phyloP scores from a whole-genome alignment of 345 rosid species.

The Pseudoturritis turrita region DNA sequence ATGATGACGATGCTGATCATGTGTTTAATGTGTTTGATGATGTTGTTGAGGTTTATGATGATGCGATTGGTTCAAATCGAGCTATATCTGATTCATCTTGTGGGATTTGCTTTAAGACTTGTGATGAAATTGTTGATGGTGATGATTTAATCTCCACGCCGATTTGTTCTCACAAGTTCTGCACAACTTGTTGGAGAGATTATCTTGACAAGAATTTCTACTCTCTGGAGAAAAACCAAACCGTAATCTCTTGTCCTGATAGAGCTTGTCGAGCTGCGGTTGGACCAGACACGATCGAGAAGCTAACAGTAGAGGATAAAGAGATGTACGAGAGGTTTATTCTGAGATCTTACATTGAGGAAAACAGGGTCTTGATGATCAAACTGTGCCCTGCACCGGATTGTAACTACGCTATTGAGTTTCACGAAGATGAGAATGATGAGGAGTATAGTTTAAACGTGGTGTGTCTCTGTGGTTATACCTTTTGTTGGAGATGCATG shows the following conservation, averaged over 20 bases:
- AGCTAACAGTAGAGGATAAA: neutral
- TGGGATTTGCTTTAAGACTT: neutral
- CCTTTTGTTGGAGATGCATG: conserved; percentile 23
- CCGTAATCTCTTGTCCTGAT: conserved; percentile 15
- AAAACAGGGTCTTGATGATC: neutral
- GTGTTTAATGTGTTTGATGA: too few relatives aligned
- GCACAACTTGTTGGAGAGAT: conserved; percentile 6
- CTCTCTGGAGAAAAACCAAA: neutral
- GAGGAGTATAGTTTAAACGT: neutral
- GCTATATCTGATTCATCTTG: neutral
- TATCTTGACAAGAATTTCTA: neutral
- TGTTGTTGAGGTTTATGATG: too few relatives aligned
- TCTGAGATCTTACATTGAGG: conserved; percentile 8
- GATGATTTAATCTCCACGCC: conserved; percentile 16
- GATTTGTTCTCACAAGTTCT: conserved; percentile 20
- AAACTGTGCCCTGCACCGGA: conserved; percentile 15
- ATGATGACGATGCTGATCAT: too few relatives aligned
- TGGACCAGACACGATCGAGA: conserved; percentile 18
- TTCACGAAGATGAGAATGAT: neutral
- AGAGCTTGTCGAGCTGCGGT: neutral
- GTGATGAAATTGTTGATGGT: neutral
- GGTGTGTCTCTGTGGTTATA: conserved; percentile 24
- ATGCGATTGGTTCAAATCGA: too few relatives aligned
- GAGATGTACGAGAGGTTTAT: neutral
- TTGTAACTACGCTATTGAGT: conserved; percentile 6